These are phyloP conservation scores for Erucastrum elatum DNA, from an alignment of 345 rosid genomes.

Conservation along the genomic window DNA sequence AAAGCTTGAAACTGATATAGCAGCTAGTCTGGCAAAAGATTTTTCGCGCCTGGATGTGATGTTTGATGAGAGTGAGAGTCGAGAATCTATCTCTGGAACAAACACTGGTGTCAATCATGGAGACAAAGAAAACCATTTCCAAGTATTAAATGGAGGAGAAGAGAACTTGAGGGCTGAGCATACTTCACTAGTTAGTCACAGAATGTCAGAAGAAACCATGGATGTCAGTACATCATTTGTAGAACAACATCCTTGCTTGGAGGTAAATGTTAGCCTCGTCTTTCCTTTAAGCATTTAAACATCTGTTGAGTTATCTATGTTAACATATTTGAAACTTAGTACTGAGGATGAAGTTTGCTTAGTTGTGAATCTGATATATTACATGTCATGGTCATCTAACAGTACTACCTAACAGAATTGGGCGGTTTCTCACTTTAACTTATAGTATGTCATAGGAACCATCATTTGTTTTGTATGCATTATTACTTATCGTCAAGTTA, in stretches of 20 bases:
- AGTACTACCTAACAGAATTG: background rate
- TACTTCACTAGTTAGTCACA: slow-evolving; percentile 15
- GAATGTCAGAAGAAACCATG: slow-evolving; percentile 31
- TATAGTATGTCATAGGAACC: background rate
- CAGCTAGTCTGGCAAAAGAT: slow-evolving; percentile 68
- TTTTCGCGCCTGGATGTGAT: slow-evolving; percentile 86
- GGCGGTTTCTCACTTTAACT: background rate
- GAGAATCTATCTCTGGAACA: slow-evolving; percentile 34
- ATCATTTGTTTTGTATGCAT: background rate
- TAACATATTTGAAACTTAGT: background rate
- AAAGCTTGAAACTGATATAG: slow-evolving; percentile 71
- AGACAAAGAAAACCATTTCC: slow-evolving; percentile 57
- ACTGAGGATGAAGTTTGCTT: background rate
- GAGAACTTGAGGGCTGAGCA: slow-evolving; percentile 33
- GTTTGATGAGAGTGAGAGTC: slow-evolving; percentile 56
- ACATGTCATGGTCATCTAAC: slow-evolving; percentile 10
- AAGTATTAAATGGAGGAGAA: slow-evolving; percentile 34
- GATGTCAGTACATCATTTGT: slow-evolving; percentile 34
- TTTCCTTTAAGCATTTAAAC: background rate
- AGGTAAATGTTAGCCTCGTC: slow-evolving; percentile 39
- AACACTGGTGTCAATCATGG: slow-evolving; percentile 40
- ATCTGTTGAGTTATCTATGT: slow-evolving; percentile 1
- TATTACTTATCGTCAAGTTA: background rate
- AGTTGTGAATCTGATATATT: background rate
- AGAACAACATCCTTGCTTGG: slow-evolving; percentile 24